Conservation (phyloP, 768 basidiomycete species). For the Tylopilus balloui region DNA sequence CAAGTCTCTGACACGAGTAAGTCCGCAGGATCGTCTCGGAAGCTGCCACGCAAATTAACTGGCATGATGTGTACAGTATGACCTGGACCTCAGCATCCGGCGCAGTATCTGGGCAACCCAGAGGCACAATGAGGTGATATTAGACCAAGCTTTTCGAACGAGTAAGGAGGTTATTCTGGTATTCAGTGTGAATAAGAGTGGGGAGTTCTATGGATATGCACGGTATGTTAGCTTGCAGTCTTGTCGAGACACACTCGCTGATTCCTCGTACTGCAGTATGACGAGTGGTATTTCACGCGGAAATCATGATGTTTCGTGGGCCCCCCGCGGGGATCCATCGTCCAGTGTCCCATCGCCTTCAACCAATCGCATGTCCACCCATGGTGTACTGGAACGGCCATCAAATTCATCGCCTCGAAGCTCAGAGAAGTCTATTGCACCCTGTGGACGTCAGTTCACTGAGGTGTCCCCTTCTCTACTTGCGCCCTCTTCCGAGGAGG, state of each 20-base stretch:
- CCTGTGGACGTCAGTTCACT: conserved; percentile 36
- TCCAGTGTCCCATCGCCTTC: conserved; percentile 27
- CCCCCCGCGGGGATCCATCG: conserved; percentile 38
- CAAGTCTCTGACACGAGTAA: conserved; percentile 78
- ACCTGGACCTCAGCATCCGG: conserved; percentile 75
- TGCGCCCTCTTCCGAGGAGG: conserved; percentile 6
- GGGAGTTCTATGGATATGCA: conserved; percentile 93
- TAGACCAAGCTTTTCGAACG: conserved; percentile 93
- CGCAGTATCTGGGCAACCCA: conserved; percentile 90
- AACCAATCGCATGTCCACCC: conserved; percentile 13
- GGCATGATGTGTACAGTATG: conserved; percentile 44
- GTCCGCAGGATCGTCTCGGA: conserved; percentile 12
- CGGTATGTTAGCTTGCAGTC: conserved; percentile 42
- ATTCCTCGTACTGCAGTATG: conserved; percentile 45
- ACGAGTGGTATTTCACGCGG: conserved; percentile 53
- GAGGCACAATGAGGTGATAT: conserved; percentile 82
- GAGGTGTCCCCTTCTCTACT: conserved; percentile 41
- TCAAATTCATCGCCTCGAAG: conserved; percentile 6
- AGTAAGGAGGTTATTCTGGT: conserved; percentile 83
- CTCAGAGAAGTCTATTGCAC: conserved; percentile 31
- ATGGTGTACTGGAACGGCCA: conserved; percentile 12
- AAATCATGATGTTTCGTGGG: conserved; percentile 55
- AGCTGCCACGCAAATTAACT: neutral
- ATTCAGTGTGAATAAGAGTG: conserved; percentile 90
- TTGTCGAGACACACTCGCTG: neutral